Conservation (phyloP, 768 basidiomycete species). For the Kwoniella dendrophila region DNA sequence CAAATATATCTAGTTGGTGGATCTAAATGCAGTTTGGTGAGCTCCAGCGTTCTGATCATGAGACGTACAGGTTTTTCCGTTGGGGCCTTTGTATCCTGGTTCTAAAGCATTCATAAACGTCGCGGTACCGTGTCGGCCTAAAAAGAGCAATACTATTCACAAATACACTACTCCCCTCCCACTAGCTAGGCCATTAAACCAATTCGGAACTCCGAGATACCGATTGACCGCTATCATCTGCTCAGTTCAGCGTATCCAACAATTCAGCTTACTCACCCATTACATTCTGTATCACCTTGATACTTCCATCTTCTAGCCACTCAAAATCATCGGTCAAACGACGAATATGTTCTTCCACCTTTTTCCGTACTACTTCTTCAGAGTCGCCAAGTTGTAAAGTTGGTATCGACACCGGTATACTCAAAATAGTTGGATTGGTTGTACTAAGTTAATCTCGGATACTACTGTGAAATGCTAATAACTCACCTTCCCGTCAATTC, state of each 20-base stretch:
- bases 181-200: not conserved
- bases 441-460: not conserved
- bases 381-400: not conserved
- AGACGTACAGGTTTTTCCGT: not conserved
- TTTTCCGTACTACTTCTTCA: not conserved
- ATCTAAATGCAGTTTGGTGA: too few species aligned
- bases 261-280: not conserved
- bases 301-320: slow-evolving; percentile 2
- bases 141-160: too few species aligned
- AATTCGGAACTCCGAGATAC: not conserved
- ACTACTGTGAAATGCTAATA: not conserved
- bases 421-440: not conserved
- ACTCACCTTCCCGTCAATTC: slow-evolving; percentile 2
- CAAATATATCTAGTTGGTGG: too few species aligned
- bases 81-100: not conserved
- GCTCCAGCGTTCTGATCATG: too few species aligned
- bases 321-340: slow-evolving; percentile 2
- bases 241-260: too few species aligned
- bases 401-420: not conserved
- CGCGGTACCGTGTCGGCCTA: not conserved
- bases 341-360: not conserved
- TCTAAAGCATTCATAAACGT: not conserved
- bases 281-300: not conserved
- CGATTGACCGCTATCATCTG: not conserved
- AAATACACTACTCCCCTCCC: too few species aligned